A percentile compares a stretch with the other conserved stretches of the same genome.
These are phyloP conservation scores for Starmera amethionina DNA, from an alignment of 805 yeast species.

Conservation along the genomic window DNA sequence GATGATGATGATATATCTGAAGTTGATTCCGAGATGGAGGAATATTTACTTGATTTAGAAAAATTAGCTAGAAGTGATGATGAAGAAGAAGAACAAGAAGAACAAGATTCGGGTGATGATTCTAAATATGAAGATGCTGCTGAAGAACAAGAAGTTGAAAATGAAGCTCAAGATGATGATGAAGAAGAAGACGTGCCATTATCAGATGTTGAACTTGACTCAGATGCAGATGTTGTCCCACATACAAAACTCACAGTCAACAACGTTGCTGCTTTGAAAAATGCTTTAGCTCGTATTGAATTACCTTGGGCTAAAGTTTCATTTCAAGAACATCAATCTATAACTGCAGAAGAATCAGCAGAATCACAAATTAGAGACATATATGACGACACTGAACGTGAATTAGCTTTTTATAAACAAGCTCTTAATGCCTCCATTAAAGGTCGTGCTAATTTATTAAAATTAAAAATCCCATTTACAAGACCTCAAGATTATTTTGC, in stretches of 20 bases:
- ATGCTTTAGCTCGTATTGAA: conserved; percentile 55
- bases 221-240: conserved; percentile 92
- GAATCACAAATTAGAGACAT: conserved; percentile 72
- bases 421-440: conserved; percentile 74
- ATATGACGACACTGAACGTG: conserved; percentile 93
- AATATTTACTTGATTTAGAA: conserved; percentile 38
- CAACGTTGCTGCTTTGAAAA: conserved; percentile 74
- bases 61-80: conserved; percentile 46
- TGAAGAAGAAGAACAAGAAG: conserved; percentile 24
- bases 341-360: conserved; percentile 50
- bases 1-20: conserved; percentile 27
- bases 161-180: conserved; percentile 47
- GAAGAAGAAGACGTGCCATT: conserved; percentile 80
- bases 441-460: conserved; percentile 57
- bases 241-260: conserved; percentile 83
- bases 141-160: conserved; percentile 39
- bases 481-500: conserved; percentile 96
- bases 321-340: conserved; percentile 77
- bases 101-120: conserved; percentile 28
- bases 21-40: conserved; percentile 36
- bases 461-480: conserved; percentile 75
- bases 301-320: conserved; percentile 51
- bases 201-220: conserved; percentile 86
- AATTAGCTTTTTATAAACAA: conserved; percentile 90
- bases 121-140: conserved; percentile 35